A percentile compares a stretch with the other conserved stretches of the same genome.
Conservation (phyloP, 2,329 filamentous ascomycete species). For the Pezicula rhizophila region DNA sequence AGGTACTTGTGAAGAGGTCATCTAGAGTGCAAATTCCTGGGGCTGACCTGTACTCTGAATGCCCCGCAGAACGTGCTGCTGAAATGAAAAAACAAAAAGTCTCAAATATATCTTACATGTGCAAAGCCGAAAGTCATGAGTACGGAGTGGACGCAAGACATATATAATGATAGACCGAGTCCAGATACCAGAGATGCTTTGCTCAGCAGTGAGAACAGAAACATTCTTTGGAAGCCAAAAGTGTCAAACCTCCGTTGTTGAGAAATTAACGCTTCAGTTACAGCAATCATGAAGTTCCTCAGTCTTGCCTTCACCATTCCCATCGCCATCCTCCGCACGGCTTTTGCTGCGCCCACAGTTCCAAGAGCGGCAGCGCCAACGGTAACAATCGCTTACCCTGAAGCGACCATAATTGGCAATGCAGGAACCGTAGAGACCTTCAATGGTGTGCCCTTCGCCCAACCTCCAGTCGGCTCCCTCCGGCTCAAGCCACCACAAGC, state of each 20-base stretch:
- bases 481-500: constrained; percentile 64
- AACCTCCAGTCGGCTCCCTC: constrained; percentile 59
- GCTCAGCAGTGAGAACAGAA: not conserved
- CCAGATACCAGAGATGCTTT: not conserved
- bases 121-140: not conserved
- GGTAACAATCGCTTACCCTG: constrained; percentile 12
- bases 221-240: too few relatives aligned
- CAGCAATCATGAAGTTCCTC: constrained; percentile 8
- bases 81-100: not conserved
- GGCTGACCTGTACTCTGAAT: too few relatives aligned
- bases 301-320: constrained; percentile 3
- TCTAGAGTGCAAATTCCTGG: too few relatives aligned
- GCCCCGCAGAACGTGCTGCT: not conserved
- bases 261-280: too few relatives aligned
- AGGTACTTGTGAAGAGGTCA: too few relatives aligned
- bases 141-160: not conserved
- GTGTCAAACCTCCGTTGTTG: too few relatives aligned
- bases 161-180: not conserved
- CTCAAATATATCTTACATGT: not conserved
- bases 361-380: constrained; percentile 12
- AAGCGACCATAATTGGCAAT: constrained; percentile 17
- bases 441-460: constrained; percentile 69
- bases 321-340: constrained; percentile 3
- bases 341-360: constrained; percentile 9
- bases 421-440: constrained; percentile 56